Base-by-base conservation (phyloP, 2,329 filamentous ascomycete species). In the Calonectria henricotiae region DNA sequence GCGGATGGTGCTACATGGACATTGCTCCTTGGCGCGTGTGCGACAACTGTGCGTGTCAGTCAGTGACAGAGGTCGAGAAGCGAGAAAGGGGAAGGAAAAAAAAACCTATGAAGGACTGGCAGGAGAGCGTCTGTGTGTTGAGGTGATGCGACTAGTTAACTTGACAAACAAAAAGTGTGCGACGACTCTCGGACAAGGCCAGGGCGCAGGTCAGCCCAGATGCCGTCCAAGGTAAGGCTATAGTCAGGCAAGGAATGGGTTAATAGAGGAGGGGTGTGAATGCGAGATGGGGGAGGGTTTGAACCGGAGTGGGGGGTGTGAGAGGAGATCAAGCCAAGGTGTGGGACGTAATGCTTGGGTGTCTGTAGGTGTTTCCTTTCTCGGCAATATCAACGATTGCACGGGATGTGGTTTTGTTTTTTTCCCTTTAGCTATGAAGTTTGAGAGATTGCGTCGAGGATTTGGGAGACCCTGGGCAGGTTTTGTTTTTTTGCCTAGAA, bases 161-260 rank as follows among this genome's bases (percentile, higher is more conserved):
- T 55, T 39, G 51, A 39, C 63, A 41, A 61, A 44, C 62, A 58
- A 69, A 30, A 30, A 61, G 55, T 54, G 62, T 64, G 62, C 37
- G 62, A 44, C 43, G 43, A 69, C 67, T 54, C 62, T 67, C 51
- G 69, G 73, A 72, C 74, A 73, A 70, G 71, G 55, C 66, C 62
- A 71, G 70, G 71, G 65, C 70, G 43, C 54, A 71, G 68, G 72
- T 69, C 74, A 77, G 74, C 70, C 74, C 73, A 74, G 73, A 66
- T 74, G 62, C 62, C 68, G 70, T 71, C 71, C 68, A 55, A 76
- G 70, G 71, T 76, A 77, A 77, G 75, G 74, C 74, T 77, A 74
- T 64, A 60, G 69, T 66, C 71, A 71, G 70, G 70, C 73, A 71
- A 74, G 70, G 67, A 76, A 73, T 70, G 67, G 65, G 70, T 65